Conservation (phyloP, 371 early-diverging fungal species). For the Mortierella sp. region DNA sequence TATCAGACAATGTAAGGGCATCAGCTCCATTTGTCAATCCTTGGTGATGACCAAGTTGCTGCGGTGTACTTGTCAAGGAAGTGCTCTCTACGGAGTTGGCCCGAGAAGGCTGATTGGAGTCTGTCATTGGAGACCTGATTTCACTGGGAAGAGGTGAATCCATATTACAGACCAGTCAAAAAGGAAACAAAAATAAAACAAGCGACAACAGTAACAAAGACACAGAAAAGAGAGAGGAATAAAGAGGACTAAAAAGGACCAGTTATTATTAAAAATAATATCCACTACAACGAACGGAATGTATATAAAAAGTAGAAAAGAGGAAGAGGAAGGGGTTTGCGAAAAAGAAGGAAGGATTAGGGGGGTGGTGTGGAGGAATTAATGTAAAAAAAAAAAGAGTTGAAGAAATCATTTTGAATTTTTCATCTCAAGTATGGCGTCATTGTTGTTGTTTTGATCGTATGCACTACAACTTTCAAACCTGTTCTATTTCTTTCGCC, state of each 20-base stretch:
- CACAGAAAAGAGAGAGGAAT: not conserved
- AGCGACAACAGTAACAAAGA: not conserved
- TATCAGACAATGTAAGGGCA: slow-evolving; percentile 16
- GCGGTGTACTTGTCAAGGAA: slow-evolving; percentile 11
- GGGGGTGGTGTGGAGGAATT: not conserved
- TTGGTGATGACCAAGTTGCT: not conserved
- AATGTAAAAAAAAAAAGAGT: not conserved
- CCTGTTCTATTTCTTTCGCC: not conserved
- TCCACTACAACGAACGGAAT: not conserved
- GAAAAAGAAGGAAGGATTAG: not conserved
- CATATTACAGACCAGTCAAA: slow-evolving; percentile 10
- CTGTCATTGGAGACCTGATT: slow-evolving; percentile 27
- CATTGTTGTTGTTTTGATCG: slow-evolving; percentile 3
- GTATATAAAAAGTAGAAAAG: not conserved
- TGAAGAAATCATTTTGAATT: not conserved
- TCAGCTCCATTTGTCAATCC: slow-evolving; percentile 8
- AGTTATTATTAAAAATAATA: not conserved
- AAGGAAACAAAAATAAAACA: not conserved
- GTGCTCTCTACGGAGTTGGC: slow-evolving; percentile 37
- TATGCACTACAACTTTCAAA: slow-evolving; percentile 5
- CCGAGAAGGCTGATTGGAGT: slow-evolving; percentile 36
- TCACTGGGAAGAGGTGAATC: slow-evolving; percentile 42
- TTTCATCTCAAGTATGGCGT: not conserved
- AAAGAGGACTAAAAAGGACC: not conserved
- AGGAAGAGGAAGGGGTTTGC: not conserved